phyloP scores from a whole-genome alignment of 148 eudicot genomes.

The Heliosperma pusillum region DNA sequence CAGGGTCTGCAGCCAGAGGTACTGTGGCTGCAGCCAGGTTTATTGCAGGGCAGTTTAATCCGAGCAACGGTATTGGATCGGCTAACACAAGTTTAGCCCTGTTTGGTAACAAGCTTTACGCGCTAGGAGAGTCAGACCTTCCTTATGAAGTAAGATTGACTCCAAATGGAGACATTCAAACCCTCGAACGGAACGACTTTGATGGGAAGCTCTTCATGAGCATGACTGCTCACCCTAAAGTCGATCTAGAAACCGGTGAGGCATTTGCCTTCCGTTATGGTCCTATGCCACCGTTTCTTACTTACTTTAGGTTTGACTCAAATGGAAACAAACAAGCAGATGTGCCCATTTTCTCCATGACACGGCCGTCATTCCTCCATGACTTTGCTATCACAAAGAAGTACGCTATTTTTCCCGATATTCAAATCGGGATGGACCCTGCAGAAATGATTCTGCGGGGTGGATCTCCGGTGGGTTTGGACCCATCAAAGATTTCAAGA shows the following conservation, averaged over 20 bases:
- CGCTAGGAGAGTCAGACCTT: constrained; percentile 59
- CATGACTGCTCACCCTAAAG: constrained; percentile 77
- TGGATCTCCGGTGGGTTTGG: constrained; percentile 37
- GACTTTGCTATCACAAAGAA: constrained; percentile 57
- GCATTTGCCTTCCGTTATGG: constrained; percentile 46
- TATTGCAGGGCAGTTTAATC: constrained; percentile 41
- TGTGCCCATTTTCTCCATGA: constrained; percentile 48
- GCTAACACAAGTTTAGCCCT: constrained; percentile 62
- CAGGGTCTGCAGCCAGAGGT: constrained; percentile 49
- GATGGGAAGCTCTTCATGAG: constrained; percentile 40
- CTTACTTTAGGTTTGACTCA: constrained; percentile 41
- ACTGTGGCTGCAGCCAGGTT: constrained; percentile 31
- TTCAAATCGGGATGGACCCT: constrained; percentile 48
- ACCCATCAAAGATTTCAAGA: constrained; percentile 39
- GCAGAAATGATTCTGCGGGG: constrained; percentile 34
- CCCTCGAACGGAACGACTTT: constrained; percentile 45
- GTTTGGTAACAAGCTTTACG: constrained; percentile 40
- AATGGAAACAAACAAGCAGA: constrained; percentile 45
- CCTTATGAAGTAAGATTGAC: constrained; percentile 49
- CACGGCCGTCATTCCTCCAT: constrained; percentile 39
- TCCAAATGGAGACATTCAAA: constrained; percentile 48
- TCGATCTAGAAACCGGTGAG: constrained; percentile 46
- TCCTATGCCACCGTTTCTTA: constrained; percentile 41
- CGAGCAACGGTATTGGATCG: constrained; percentile 41
- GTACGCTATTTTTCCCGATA: constrained; percentile 34